Base-by-base conservation (phyloP, 441 rosid genomes). In the Viola pubescens region DNA sequence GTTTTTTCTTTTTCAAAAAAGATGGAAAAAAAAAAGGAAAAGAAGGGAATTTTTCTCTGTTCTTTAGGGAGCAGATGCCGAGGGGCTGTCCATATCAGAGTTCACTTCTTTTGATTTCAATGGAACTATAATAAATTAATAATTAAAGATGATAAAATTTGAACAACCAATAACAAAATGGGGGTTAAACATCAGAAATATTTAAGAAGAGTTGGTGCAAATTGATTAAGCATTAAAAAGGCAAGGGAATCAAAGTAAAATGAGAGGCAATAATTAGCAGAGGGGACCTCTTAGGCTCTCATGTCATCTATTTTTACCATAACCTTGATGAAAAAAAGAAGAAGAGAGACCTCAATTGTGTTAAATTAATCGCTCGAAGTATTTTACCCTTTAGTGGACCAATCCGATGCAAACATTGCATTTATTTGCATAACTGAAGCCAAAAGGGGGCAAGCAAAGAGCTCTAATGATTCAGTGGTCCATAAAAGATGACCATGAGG, bases 231-330 rank as follows among this genome's bases (percentile, higher is more conserved):
- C 75, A 61, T 38, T 61, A 12, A 67, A 70, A 67, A 54, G 54
- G 34, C 3, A 26, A 26, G 34, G 34, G 37, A 52, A 58, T 12
- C 59, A 26, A 26, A 37, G 39, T 39, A 3, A 26, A 41, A 52
- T 64, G 66, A 56, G 47, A 54, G 38, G 61, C 12, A 40, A 42
- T 63, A 52, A 73, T 64, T 60, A 68, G 54, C 56, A 7, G 50
- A 64, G 62, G 69, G 74, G 74, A 51, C 70, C 76, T 69, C 54
- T 41, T 42, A 26, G 59, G 57, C 52, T 37, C 52, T 37, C 16
- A 38, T 56, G 55, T 26, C 34, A 26, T 26, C 34, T 26, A 26
- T 1, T 26, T 26, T 26, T 26, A 1, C 3, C 65, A 61, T 71
- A 43, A 61, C 64, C 60, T 75, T 52, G 38, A 60, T 66, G 55